Evolutionary conservation across 108 stramenopile species (phyloP).

Genomic region (Pseudonitzschia delicatissima): DNA sequence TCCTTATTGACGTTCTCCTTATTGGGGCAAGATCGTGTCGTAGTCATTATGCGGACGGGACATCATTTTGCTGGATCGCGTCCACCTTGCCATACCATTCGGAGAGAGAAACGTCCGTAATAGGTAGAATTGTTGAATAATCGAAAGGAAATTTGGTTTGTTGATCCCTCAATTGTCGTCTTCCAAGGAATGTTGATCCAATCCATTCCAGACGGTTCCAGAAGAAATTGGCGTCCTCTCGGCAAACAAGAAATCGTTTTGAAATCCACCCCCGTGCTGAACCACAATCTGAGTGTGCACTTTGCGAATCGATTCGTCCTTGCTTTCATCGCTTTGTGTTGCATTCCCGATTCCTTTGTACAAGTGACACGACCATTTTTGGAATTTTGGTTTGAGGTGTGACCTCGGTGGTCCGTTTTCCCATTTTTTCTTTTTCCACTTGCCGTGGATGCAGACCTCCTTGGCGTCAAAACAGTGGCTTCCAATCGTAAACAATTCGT

Average conservation of each 20-base stretch:
- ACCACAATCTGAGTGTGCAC: constrained; percentile 13
- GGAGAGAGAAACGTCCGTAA: too few species aligned
- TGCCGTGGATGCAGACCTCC: constrained; percentile 47
- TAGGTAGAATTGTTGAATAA: too few species aligned
- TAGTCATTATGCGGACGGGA: too few species aligned
- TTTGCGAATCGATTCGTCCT: neutral
- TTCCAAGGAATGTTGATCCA: neutral
- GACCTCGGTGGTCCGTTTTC: constrained; percentile 44
- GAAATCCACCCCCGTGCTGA: constrained; percentile 51
- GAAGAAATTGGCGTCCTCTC: constrained; percentile 34
- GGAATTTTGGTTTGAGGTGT: constrained; percentile 32
- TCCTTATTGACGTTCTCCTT: too few species aligned
- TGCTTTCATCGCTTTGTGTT: neutral
- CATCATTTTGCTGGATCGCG: too few species aligned
- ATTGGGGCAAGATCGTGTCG: too few species aligned
- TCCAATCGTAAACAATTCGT: constrained; percentile 46
- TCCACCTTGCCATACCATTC: too few species aligned
- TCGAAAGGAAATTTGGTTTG: too few species aligned
- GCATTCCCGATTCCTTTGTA: constrained; percentile 29
- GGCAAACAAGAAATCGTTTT: constrained; percentile 62
- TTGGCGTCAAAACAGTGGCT: constrained; percentile 52
- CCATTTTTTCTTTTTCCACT: constrained; percentile 54
- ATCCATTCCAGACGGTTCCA: constrained; percentile 27
- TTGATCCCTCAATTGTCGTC: neutral
- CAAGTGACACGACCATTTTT: constrained; percentile 46